These are phyloP conservation scores for Elymus sibiricus DNA, from an alignment of 176 grass and related monocot species.

Conservation along the genomic window DNA sequence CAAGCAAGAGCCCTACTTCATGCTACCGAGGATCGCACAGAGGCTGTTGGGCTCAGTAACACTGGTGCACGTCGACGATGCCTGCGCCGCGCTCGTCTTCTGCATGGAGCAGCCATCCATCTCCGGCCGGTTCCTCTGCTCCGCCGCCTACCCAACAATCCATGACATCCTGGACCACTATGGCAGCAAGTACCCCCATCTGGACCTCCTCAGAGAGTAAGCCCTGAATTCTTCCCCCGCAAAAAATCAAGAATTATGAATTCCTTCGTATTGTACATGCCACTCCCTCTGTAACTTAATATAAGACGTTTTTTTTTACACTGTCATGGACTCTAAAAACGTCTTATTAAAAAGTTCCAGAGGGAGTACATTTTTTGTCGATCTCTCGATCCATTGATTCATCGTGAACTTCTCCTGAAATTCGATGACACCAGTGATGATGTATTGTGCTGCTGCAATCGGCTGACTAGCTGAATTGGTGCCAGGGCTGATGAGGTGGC, in stretches of 20 bases:
- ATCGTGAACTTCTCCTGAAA: not conserved
- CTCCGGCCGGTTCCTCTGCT: constrained; percentile 50
- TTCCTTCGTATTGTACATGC: no score
- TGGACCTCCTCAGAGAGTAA: no score
- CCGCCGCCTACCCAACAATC: constrained; percentile 19
- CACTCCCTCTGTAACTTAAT: no score
- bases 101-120: constrained; percentile 43
- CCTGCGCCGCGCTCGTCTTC: constrained; percentile 55
- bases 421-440: not conserved
- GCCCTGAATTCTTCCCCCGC: no score
- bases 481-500: constrained; percentile 6
- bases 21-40: constrained; percentile 15
- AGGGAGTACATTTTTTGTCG: no score
- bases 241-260: no score
- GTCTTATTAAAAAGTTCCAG: no score
- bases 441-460: not conserved
- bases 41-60: constrained; percentile 42
- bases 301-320: no score
- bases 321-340: no score
- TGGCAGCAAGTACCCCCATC: no score
- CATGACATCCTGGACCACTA: constrained; percentile 23
- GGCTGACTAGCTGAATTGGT: not conserved
- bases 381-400: no score
- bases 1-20: not conserved
- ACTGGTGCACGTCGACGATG: constrained; percentile 52